Base-by-base conservation (phyloP, 768 basidiomycete genomes). In the Rhizopogon vesiculosus region DNA sequence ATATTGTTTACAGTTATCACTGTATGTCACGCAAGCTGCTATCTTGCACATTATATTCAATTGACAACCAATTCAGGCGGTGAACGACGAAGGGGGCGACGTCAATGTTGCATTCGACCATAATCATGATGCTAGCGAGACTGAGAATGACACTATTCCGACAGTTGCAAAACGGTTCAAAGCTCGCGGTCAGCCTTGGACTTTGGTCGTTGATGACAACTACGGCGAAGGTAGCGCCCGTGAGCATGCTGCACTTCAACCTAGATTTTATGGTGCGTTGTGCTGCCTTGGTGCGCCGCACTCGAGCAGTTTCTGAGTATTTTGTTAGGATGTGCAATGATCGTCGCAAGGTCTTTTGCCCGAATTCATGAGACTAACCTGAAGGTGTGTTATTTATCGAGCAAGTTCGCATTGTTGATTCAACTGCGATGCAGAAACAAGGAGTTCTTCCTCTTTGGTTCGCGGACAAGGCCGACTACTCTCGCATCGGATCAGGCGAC, bases 291-390 rank as follows among this genome's bases (percentile, higher is more conserved):
- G n/a, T 18, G 38, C 40, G 29, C 43, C 42, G 35, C 58, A 18
- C 46, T 6, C 22, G 9, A 45, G 29, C 28, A 25, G 42, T 52
- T 49, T 40, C n/a, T 25, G 38, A 39, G 19, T 25, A 10, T 38
- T 15, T 19, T 25, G 22, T 16, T 59, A 88, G 92, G 96, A 16
- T 93, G 93, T 64, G 82, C 80, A 5, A 75, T 93, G 76, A 94
- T 98, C 62, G 69, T 97, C 55, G 93, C 93, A 0, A 79, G 93
- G 19, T 98, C 94, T 2, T 98, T 99, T 65, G 97, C 97, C 61
- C 88, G 97, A 50, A 99, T 99, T 50, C 97, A 99, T 68, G 97
- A 98, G 75, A 96, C 95, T 6, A 98, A 98, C 70, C 73, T 98
- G 56, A 97, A 97, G 78, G 93, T 89, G 59, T 40, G 78, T 53